phyloP scores from a whole-genome alignment of 352 stramenopile species.

The Achlya hypogyna region DNA sequence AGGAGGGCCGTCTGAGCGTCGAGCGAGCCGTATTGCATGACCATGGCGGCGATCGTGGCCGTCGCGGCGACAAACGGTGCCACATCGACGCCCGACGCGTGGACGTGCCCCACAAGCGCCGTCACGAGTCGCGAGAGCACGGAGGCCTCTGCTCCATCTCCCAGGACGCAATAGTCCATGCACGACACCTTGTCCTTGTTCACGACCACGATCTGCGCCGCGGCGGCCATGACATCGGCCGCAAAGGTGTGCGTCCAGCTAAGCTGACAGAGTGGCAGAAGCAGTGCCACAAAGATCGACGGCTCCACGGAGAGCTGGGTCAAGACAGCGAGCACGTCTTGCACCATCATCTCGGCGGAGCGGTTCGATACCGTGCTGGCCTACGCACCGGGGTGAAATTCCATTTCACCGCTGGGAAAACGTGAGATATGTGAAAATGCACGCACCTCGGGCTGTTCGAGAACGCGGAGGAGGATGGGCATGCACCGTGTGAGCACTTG shows the following conservation, averaged over 20 bases:
- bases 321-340: constrained; percentile 58
- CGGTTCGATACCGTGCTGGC: constrained; percentile 27
- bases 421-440: not conserved
- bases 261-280: constrained; percentile 29
- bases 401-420: not conserved
- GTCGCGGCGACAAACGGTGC: constrained; percentile 36
- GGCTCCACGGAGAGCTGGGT: constrained; percentile 62
- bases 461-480: not conserved
- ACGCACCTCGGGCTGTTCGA: not conserved
- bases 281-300: constrained; percentile 71
- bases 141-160: constrained; percentile 27
- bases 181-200: constrained; percentile 56
- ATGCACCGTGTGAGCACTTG: not conserved
- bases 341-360: constrained; percentile 50
- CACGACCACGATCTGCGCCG: constrained; percentile 73
- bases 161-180: constrained; percentile 74
- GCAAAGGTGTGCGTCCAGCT: constrained; percentile 43
- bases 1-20: constrained; percentile 52
- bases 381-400: not conserved
- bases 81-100: constrained; percentile 28
- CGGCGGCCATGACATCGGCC: constrained; percentile 46
- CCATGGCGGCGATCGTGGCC: constrained; percentile 51
- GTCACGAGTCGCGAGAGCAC: constrained; percentile 56
- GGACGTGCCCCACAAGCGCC: constrained; percentile 27
- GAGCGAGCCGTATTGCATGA: constrained; percentile 67